phyloP scores from a whole-genome alignment of 768 basidiomycete genomes.

The Rhodocollybia butyracea region DNA sequence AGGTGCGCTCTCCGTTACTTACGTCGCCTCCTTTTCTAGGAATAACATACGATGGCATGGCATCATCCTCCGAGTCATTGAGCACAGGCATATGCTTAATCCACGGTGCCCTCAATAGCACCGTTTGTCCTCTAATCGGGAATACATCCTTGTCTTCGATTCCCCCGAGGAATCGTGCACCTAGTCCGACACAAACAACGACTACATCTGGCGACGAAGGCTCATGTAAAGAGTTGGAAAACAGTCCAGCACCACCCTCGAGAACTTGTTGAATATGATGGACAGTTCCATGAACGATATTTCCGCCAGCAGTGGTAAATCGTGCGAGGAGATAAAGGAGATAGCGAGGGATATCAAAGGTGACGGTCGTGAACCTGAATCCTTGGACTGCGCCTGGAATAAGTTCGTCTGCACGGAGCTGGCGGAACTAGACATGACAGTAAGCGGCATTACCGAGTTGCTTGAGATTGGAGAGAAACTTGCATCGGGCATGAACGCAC shows the following conservation, averaged over 20 bases:
- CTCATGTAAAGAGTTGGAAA: slow-evolving; percentile 19
- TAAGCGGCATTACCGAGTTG: slow-evolving; percentile 10
- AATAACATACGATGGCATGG: slow-evolving; percentile 60
- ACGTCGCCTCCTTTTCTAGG: slow-evolving; percentile 59
- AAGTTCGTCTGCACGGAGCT: slow-evolving; percentile 30
- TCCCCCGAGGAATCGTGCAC: slow-evolving; percentile 72
- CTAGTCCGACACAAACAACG: slow-evolving; percentile 70
- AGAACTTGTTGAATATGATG: slow-evolving; percentile 70
- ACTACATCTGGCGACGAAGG: slow-evolving; percentile 47
- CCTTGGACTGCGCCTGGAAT: slow-evolving; percentile 39
- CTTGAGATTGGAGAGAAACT: slow-evolving; percentile 21
- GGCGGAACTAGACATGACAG: slow-evolving; percentile 29
- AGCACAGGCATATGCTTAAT: slow-evolving; percentile 52
- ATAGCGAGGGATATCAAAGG: slow-evolving; percentile 70
- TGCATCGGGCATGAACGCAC: slow-evolving; percentile 57
- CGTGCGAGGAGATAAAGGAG: slow-evolving; percentile 65
- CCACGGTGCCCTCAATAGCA: slow-evolving; percentile 69
- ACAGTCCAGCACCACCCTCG: slow-evolving; percentile 52
- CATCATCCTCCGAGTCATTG: slow-evolving; percentile 22
- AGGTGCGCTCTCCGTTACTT: slow-evolving; percentile 1
- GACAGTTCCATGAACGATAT: slow-evolving; percentile 51
- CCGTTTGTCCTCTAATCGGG: slow-evolving; percentile 83
- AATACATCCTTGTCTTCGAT: slow-evolving; percentile 73
- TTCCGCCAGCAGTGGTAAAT: slow-evolving; percentile 65
- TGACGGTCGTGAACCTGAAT: slow-evolving; percentile 60